Base-by-base conservation (phyloP, 1,284 basidiomycete genomes). In the Heterobasidion parviporum region DNA sequence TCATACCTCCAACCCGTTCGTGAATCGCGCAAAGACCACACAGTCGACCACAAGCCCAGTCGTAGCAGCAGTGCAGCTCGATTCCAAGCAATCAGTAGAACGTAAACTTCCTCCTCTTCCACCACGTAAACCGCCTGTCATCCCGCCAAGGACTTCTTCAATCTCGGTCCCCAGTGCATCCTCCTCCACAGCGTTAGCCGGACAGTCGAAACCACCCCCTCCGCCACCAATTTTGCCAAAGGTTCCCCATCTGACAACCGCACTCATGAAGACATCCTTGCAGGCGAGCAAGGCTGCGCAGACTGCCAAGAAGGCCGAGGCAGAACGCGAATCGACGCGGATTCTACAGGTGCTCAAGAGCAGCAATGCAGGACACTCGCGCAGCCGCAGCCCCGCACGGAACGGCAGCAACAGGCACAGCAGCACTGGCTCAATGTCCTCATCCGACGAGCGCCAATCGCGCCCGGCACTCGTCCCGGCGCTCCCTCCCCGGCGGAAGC, bases 251-350 rank as follows among this genome's bases (percentile, higher is more conserved):
- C 65, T 77, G 46, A 82, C 76, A 20, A 81, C 77, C 5, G 72
- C 76, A 0, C 68, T 89, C 20, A 89, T 89, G 67, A 79, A 79
- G 58, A 86, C 88, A 65, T 82, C 80, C 20, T 70, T 89, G 1
- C 80, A 85, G 55, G 87, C 87, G 3, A 83, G 78, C 54, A 85
- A 85, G 59, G 78, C 80, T 0, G 87, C 79, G 3, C 81, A 86
- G 65, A 77, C 76, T 8, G 72, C 87, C 67, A 87, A 87, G 67
- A 78, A 79, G 54, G 82, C 79, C 0, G 83, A 88, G 62, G 79
- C 80, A 50, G 75, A 79, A 58, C 72, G 86, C n/a, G 85, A 85
- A 65, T 77, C 80, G 59, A 82, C 85, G 64, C 74, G 86, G 16
- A 76, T 87, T n/a, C 69, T 87, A 56, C 80, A 84, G 63, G 82